Evolutionary conservation across 495 filamentous ascomycete species (phyloP).

Genomic region (Tricharina praecox): DNA sequence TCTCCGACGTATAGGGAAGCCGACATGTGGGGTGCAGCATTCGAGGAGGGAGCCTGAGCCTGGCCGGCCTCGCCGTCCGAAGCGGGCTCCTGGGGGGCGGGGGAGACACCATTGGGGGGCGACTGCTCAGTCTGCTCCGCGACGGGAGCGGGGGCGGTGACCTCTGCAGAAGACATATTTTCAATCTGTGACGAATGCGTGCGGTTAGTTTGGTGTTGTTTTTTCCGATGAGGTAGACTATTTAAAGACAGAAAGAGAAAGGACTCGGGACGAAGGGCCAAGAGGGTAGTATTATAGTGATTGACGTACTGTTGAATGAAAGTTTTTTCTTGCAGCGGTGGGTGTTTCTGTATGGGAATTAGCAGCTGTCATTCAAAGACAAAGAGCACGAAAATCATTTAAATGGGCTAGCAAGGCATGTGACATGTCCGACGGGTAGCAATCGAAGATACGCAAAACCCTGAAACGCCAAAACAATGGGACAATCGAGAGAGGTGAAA

Average conservation of each 20-base stretch:
- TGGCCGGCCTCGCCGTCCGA: conserved; percentile 43
- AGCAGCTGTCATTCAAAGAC: no score
- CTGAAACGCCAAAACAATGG: conserved; percentile 6
- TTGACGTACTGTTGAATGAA: background rate
- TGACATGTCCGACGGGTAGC: background rate
- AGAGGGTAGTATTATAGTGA: background rate
- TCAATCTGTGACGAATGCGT: conserved; percentile 1
- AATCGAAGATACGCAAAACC: background rate
- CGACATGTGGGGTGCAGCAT: conserved; percentile 57
- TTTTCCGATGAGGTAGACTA: no score
- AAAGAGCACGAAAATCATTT: conserved; percentile 11
- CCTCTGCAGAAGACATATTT: conserved; percentile 44
- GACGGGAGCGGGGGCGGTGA: conserved; percentile 42
- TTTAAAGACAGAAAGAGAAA: background rate
- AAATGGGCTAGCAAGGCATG: background rate
- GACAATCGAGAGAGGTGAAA: background rate
- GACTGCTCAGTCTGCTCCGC: conserved; percentile 53
- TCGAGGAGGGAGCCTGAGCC: conserved; percentile 46
- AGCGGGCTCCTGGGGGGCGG: conserved; percentile 33
- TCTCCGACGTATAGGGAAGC: conserved; percentile 98
- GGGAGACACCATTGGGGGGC: conserved; percentile 32
- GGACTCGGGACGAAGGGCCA: background rate
- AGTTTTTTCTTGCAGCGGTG: conserved; percentile 8
- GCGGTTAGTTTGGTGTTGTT: background rate
- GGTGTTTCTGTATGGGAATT: no score